Evolutionary conservation across 2,329 filamentous ascomycete species (phyloP), one percentile per base, ranked within the genome.

Genomic region (Fusarium chlamydosporum): DNA sequence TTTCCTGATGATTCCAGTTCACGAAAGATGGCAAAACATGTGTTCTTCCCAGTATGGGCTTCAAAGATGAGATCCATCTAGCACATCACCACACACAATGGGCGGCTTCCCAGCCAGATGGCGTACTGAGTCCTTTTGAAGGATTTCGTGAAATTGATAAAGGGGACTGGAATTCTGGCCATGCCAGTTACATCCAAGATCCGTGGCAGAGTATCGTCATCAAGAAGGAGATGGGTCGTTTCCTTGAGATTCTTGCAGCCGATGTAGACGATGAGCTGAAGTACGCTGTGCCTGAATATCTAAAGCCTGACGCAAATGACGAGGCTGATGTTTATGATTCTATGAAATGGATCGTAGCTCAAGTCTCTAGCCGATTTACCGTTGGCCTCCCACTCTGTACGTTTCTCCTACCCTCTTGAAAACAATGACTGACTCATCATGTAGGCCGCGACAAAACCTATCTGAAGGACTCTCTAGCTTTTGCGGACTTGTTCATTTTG

Each of bases 41-140:
- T 5, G 71, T 83, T 2, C 53, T 83, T 5, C 82, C 82, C 0
- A 79, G 79, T 2, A 71, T 82, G 18, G 79, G 78, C 5, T 76
- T 79, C 33, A 78, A 78, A 34, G 75, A 78, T 31, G 81, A 83
- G 61, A 67, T 83, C 16, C 78, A 84, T 55, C 62, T 84, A 45
- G 82, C 82, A 0, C 71, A 74, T 6, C 77, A 71, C 31, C 73
- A 77, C 4, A 72, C 83, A 63, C 74, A 77, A 23, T 84, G 82
- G 82, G 72, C 79, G 2, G 64, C 78, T 15, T 67, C 75, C 4
- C 82, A 83, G 35, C 80, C 80, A 3, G 81, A 84, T 2, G 60
- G 66, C 4, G 70, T 77, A 0, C 74, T 83, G 18, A 78, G 75
- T 26, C 69, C 76, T 0, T 52, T 48, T 3, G 72, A 80, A 13